A percentile compares a stretch with the other conserved stretches of the same genome.
Conservation (phyloP, 257 asterid species). For the Gentiana macrophylla region DNA sequence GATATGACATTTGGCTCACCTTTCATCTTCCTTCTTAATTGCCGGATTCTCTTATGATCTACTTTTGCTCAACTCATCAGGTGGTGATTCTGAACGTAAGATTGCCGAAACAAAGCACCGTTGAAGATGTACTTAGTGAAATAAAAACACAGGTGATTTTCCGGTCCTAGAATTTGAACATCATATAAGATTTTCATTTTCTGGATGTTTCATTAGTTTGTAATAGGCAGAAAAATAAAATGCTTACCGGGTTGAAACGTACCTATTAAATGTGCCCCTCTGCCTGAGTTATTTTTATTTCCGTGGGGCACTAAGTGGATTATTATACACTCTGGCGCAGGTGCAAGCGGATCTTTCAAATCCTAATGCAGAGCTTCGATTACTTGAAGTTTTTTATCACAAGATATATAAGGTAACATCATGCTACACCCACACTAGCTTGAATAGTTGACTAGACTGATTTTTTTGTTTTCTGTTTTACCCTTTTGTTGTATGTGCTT, state of each 20-base stretch:
- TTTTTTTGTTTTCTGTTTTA: background rate
- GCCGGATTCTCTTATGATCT: constrained; percentile 3
- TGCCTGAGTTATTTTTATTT: background rate
- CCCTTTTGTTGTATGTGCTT: background rate
- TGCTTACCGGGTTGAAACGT: background rate
- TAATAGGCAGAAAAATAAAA: background rate
- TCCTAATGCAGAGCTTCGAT: constrained; percentile 38
- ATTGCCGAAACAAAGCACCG: constrained; percentile 87
- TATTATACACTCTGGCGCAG: constrained; percentile 18
- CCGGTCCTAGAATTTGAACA: background rate
- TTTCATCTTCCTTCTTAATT: background rate
- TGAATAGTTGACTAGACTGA: background rate
- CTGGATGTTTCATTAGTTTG: too few relatives aligned
- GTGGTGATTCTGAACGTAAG: constrained; percentile 75
- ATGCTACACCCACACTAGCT: background rate
- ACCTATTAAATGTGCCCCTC: too few relatives aligned
- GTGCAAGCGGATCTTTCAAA: constrained; percentile 48
- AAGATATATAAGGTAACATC: constrained; percentile 38
- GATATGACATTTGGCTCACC: constrained; percentile 2
- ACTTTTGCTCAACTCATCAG: constrained; percentile 29
- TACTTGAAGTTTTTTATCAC: constrained; percentile 47
- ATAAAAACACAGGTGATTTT: constrained; percentile 75
- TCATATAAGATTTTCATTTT: too few relatives aligned
- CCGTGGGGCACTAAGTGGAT: background rate
- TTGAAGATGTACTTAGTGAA: constrained; percentile 93